Evolutionary conservation across 768 basidiomycete species (phyloP).

Genomic region (Suillus plorans): DNA sequence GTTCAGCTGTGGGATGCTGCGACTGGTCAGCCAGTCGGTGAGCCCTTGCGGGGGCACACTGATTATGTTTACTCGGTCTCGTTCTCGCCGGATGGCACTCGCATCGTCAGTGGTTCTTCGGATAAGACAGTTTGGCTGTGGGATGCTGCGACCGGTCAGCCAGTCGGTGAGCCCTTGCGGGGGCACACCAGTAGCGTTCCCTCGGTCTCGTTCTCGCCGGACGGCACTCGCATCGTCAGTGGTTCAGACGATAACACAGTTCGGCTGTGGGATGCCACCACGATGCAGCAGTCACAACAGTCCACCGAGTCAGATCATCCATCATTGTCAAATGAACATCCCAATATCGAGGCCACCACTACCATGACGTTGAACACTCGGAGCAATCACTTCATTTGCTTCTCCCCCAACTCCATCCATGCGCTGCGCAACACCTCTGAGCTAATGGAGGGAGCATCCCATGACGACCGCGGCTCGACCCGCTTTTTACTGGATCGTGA

Average conservation of each 20-base stretch:
- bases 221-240: too few relatives aligned
- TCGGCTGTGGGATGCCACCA: neutral
- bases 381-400: neutral
- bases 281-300: neutral
- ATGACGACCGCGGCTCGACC: neutral
- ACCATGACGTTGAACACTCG: neutral
- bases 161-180: too few relatives aligned
- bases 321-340: neutral
- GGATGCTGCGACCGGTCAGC: too few relatives aligned
- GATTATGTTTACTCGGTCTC: accelerated
- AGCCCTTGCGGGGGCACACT: neutral
- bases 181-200: accelerated
- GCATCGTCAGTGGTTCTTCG: too few relatives aligned
- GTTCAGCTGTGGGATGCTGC: neutral
- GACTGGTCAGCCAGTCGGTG: neutral
- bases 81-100: too few relatives aligned
- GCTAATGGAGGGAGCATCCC: neutral
- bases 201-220: too few relatives aligned
- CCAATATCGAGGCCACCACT: neutral
- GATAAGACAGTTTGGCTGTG: too few relatives aligned
- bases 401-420: neutral
- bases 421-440: neutral
- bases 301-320: neutral
- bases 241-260: too few relatives aligned
- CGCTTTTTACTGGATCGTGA: too few relatives aligned